These are phyloP conservation scores for Boeremia lycopersici DNA, from an alignment of 2,329 filamentous ascomycete species.

Conservation along the genomic window DNA sequence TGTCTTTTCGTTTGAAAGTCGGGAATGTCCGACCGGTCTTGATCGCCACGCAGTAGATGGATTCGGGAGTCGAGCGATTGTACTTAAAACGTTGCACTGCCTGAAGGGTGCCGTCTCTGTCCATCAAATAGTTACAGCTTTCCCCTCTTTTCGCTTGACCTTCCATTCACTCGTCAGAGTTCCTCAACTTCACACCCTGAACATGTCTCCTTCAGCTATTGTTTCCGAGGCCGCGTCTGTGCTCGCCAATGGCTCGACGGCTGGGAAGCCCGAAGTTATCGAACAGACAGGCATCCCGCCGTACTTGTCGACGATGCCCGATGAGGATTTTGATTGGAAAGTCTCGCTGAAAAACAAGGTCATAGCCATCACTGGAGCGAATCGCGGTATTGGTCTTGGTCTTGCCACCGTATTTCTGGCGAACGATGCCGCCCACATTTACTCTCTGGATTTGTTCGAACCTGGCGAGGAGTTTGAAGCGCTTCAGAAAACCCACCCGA, in stretches of 20 bases:
- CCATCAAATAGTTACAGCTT: background rate
- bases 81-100: slow-evolving; percentile 30
- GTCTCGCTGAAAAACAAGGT: slow-evolving; percentile 53
- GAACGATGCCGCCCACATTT: slow-evolving; percentile 55
- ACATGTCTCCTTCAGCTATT: slow-evolving; percentile 41
- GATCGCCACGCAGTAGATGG: slow-evolving; percentile 20
- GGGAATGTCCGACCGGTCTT: slow-evolving; percentile 9
- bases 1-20: slow-evolving; percentile 1
- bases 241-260: slow-evolving; percentile 22
- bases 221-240: slow-evolving; percentile 22
- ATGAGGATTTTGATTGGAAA: slow-evolving; percentile 54
- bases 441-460: slow-evolving; percentile 57
- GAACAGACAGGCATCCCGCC: slow-evolving; percentile 39
- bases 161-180: slow-evolving; percentile 20
- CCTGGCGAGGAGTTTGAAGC: slow-evolving; percentile 54
- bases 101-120: slow-evolving; percentile 12
- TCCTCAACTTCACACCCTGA: slow-evolving; percentile 7
- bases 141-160: slow-evolving; percentile 17
- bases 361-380: slow-evolving; percentile 39
- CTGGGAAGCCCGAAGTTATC: slow-evolving; percentile 22
- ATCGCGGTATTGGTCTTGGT: slow-evolving; percentile 52
- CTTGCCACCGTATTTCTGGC: slow-evolving; percentile 54
- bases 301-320: slow-evolving; percentile 51
- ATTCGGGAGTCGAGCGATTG: slow-evolving; percentile 10
- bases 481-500: slow-evolving; percentile 50